Evolutionary conservation across 257 asterid species (phyloP).

Genomic region (Primulina tabacum): DNA sequence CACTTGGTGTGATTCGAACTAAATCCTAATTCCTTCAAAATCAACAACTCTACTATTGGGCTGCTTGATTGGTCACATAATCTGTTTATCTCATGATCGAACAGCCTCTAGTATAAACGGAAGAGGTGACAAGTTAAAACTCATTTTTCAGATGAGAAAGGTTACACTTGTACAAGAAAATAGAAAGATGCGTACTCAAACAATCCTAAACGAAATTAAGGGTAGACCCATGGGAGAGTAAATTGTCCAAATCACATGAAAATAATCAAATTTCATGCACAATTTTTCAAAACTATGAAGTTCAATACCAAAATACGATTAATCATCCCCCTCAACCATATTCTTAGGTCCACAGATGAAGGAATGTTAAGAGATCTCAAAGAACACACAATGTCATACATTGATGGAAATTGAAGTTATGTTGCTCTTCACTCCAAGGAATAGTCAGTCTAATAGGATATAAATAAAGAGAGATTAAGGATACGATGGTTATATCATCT

Average conservation of each 20-base stretch:
- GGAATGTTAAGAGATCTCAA: conserved; percentile 6
- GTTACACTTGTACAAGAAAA: not conserved
- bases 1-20: not conserved
- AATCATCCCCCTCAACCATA: not conserved
- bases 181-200: not conserved
- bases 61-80: not conserved
- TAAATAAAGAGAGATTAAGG: not conserved
- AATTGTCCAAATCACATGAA: not conserved
- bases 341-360: not conserved
- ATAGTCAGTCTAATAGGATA: not conserved
- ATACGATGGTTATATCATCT: not conserved
- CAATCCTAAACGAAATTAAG: not conserved
- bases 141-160: not conserved
- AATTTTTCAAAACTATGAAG: too few species aligned
- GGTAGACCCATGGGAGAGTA: not conserved
- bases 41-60: not conserved
- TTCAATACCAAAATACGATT: not conserved
- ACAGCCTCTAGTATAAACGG: not conserved
- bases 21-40: not conserved
- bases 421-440: not conserved
- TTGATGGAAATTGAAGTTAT: not conserved
- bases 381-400: not conserved
- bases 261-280: not conserved
- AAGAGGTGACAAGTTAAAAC: not conserved
- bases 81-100: not conserved